Evolutionary conservation across 768 basidiomycete genomes (phyloP).

Genomic region (Antrodiella citrinella): DNA sequence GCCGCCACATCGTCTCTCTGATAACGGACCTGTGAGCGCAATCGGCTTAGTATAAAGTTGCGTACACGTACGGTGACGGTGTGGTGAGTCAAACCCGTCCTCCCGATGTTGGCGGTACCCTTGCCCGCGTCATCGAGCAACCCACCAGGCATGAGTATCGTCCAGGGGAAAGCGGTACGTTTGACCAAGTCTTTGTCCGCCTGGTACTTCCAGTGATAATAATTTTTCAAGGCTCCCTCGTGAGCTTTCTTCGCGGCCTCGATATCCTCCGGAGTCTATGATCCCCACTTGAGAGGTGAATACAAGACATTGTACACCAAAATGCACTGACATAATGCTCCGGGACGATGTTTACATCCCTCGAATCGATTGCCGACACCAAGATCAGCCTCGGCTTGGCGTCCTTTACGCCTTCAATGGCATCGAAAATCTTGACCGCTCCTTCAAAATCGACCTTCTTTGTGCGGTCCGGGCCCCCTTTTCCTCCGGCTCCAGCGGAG

Average conservation of each 20-base stretch:
- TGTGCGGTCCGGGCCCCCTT: conserved; percentile 47
- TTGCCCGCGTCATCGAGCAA: conserved; percentile 43
- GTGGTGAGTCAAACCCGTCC: conserved; percentile 36
- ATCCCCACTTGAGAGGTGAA: no score
- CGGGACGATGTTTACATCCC: conserved; percentile 40
- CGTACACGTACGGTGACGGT: conserved; percentile 26
- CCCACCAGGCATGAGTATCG: conserved; percentile 57
- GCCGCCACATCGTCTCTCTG: conserved; percentile 54
- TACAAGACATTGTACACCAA: neutral
- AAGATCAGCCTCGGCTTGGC: conserved; percentile 46
- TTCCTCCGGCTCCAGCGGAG: conserved; percentile 46
- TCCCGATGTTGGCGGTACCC: conserved; percentile 44
- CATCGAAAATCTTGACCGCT: conserved; percentile 63
- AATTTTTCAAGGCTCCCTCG: neutral
- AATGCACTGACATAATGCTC: conserved; percentile 35
- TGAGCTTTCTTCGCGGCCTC: neutral
- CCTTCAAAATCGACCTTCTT: conserved; percentile 55
- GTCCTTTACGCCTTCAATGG: conserved; percentile 43
- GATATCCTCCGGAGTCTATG: neutral
- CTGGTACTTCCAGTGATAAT: conserved; percentile 25
- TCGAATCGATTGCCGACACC: conserved; percentile 51
- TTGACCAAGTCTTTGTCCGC: conserved; percentile 34
- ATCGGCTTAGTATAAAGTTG: no score
- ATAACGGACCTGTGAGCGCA: no score
- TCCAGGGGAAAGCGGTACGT: conserved; percentile 55